These are phyloP conservation scores for Ceratocystis colombiana DNA, from an alignment of 2,329 filamentous ascomycete genomes.

Conservation along the genomic window DNA sequence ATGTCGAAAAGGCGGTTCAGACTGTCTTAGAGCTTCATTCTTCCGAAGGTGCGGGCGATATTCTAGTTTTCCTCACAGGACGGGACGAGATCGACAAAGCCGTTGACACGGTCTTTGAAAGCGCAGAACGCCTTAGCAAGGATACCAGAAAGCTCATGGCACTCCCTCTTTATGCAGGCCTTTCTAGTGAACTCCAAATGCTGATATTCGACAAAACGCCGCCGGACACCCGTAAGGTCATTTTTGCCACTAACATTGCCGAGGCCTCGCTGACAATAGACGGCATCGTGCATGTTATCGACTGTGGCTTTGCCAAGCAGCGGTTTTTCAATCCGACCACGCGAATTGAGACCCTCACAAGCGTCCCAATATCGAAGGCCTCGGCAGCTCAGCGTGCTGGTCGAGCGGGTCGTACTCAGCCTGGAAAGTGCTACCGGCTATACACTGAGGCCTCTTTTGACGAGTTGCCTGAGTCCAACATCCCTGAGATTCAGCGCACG, in stretches of 20 bases:
- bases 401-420: slow-evolving; percentile 74
- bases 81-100: slow-evolving; percentile 73
- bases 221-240: slow-evolving; percentile 76
- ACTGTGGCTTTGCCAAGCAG: slow-evolving; percentile 84
- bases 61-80: slow-evolving; percentile 84
- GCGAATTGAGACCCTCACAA: slow-evolving; percentile 78
- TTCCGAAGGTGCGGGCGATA: slow-evolving; percentile 70
- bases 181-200: slow-evolving; percentile 86
- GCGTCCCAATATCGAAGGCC: slow-evolving; percentile 75
- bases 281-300: slow-evolving; percentile 81
- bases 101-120: slow-evolving; percentile 24
- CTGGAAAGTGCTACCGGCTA: slow-evolving; percentile 88
- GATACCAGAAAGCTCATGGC: slow-evolving; percentile 46
- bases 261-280: slow-evolving; percentile 94
- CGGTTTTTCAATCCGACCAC: slow-evolving; percentile 74
- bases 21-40: slow-evolving; percentile 82
- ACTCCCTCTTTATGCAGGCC: slow-evolving; percentile 77
- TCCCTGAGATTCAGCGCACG: slow-evolving; percentile 84
- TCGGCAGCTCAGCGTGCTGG: slow-evolving; percentile 87
- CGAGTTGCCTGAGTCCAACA: slow-evolving; percentile 57
- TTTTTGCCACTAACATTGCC: slow-evolving; percentile 90
- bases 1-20: slow-evolving; percentile 70
- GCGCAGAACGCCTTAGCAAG: slow-evolving; percentile 27
- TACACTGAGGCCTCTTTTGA: slow-evolving; percentile 70
- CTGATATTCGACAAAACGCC: slow-evolving; percentile 81